These are phyloP conservation scores for Gloeopeniophorella convolvens DNA, from an alignment of 768 basidiomycete species.

Conservation along the genomic window DNA sequence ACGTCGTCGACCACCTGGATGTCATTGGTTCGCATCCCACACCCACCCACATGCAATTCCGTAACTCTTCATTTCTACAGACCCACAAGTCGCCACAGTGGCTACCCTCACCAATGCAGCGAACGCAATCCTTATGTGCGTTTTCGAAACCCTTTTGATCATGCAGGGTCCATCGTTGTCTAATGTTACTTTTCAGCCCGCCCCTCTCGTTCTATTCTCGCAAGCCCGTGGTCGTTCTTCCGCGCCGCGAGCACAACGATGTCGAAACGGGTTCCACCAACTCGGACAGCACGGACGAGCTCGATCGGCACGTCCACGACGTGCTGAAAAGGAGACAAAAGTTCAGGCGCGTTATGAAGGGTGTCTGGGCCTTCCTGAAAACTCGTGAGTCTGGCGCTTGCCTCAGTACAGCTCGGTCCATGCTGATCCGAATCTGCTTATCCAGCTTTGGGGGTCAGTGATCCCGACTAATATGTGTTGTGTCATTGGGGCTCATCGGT, in stretches of 20 bases:
- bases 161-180: background rate
- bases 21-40: constrained; percentile 57
- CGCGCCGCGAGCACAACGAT: constrained; percentile 27
- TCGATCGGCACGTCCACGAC: constrained; percentile 77
- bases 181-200: constrained; percentile 39
- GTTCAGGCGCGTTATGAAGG: constrained; percentile 51
- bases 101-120: constrained; percentile 74
- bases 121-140: constrained; percentile 68
- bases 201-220: constrained; percentile 64
- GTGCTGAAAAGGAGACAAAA: constrained; percentile 58
- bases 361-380: constrained; percentile 78
- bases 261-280: constrained; percentile 29
- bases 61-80: constrained; percentile 30
- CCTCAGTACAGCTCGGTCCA: background rate
- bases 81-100: constrained; percentile 69
- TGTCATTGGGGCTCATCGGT: background rate
- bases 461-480: background rate
- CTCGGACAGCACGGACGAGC: constrained; percentile 33
- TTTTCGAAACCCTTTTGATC: background rate
- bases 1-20: constrained; percentile 79
- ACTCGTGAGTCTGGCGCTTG: constrained; percentile 49
- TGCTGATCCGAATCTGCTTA: background rate
- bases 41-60: background rate
- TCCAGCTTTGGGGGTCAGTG: constrained; percentile 61
- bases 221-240: constrained; percentile 58